phyloP scores from a whole-genome alignment of 176 grass and related monocot genomes.

The Eragrostis nindensis region DNA sequence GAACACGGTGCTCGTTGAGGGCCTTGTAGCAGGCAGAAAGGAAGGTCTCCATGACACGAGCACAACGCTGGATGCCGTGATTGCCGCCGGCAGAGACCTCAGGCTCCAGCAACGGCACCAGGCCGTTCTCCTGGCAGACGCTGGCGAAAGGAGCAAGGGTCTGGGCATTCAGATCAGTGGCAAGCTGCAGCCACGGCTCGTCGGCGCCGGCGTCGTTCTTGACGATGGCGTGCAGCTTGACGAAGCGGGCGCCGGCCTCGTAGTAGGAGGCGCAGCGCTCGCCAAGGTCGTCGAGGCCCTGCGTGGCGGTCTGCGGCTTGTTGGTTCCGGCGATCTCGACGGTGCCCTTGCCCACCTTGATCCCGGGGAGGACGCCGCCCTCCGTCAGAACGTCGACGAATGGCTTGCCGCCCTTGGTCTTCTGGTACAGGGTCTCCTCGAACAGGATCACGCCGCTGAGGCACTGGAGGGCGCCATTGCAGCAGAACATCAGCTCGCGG shows the following conservation, averaged over 20 bases:
- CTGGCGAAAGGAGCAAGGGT: slow-evolving; percentile 80
- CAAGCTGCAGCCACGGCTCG: slow-evolving; percentile 63
- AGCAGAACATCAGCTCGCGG: slow-evolving; percentile 86
- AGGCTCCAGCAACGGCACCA: slow-evolving; percentile 88
- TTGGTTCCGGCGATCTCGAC: slow-evolving; percentile 69
- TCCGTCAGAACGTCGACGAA: slow-evolving; percentile 79
- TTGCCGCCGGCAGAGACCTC: slow-evolving; percentile 77
- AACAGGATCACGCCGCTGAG: slow-evolving; percentile 80
- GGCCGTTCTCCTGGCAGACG: slow-evolving; percentile 91
- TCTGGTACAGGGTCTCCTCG: slow-evolving; percentile 95
- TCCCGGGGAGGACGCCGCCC: slow-evolving; percentile 66
- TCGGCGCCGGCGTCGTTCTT: slow-evolving; percentile 62
- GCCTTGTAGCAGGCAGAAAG: slow-evolving; percentile 94
- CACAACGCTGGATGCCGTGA: slow-evolving; percentile 75
- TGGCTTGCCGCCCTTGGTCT: slow-evolving; percentile 82
- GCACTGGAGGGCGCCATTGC: slow-evolving; percentile 65
- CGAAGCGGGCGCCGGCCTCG: slow-evolving; percentile 82
- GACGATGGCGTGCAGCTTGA: slow-evolving; percentile 88
- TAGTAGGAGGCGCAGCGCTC: slow-evolving; percentile 90
- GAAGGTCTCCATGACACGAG: slow-evolving; percentile 61
- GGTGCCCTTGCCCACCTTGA: slow-evolving; percentile 93
- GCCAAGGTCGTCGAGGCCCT: slow-evolving; percentile 84
- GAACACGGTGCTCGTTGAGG: slow-evolving; percentile 78
- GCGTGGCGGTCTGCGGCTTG: slow-evolving; percentile 90
- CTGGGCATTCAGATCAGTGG: slow-evolving; percentile 78